Evolutionary conservation across 768 basidiomycete species (phyloP), one percentile per base, ranked within the genome.

Genomic region (Cubamyces lactineus): DNA sequence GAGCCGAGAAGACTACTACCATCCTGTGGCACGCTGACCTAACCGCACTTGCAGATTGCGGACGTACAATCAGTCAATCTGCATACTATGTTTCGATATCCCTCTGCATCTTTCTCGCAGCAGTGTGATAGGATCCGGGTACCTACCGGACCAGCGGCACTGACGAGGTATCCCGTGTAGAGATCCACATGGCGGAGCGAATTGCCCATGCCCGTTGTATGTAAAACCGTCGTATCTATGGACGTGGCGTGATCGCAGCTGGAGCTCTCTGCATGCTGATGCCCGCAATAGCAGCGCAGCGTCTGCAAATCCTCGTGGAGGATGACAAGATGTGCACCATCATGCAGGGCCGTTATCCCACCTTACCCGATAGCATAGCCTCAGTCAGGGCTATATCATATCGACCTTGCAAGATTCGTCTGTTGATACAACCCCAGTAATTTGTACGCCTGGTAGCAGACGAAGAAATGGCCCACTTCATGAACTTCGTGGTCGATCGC

Each of bases 381-480:
- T 34, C 11, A 9, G 28, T 9, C 34, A 46, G n/a, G 1, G 21
- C 2, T 23, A 12, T 19, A 46, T 46, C 21, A 23, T 12, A 19
- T 46, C 45, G 9, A 1, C 34, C 5, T 34, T 34, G 34, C 34
- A 34, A 9, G 34, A 9, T 11, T 9, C 34, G 1, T 7, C 34
- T 34, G 34, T 11, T 34, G 34, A 34, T 34, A 34, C 34, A 34
- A 34, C 34, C 34, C 34, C 34, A 11, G 1, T 34, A 11, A 5
- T 9, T 34, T 34, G 34, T 9, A 34, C 9, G 34, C 34, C 5
- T 34, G 9, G 34, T 6, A 34, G 34, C 34, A 9, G 11, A 34
- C 34, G 34, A 34, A 34, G 34, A 5, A 34, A 62, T 62, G 61
- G 41, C 50, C 2, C 61, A 62, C n/a, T 53, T 62, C 50, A 62